Percentiles rank a stretch among this genome's conserved stretches.
Evolutionary conservation across 2,329 filamentous ascomycete genomes (phyloP).

Genomic region (Cladophialophora psammophila): DNA sequence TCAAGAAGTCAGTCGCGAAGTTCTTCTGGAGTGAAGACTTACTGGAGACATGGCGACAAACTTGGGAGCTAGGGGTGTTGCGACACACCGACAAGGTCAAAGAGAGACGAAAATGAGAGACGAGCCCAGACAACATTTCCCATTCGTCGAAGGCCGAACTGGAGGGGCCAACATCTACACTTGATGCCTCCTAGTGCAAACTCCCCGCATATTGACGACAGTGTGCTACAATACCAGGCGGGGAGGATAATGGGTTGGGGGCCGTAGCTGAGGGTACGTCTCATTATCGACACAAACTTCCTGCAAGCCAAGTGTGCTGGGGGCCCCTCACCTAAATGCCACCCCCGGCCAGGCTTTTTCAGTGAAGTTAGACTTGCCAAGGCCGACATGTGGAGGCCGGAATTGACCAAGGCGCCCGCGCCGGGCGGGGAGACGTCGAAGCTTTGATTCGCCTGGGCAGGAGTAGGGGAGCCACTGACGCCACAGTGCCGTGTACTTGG

Average conservation of each 20-base stretch:
- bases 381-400: neutral
- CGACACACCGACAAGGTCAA: conserved; percentile 9
- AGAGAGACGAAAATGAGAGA: neutral
- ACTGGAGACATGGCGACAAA: conserved; percentile 15
- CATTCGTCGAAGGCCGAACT: neutral
- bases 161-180: neutral
- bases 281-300: neutral
- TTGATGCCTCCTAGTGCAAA: neutral
- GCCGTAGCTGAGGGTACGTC: neutral
- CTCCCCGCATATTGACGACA: neutral
- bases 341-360: neutral
- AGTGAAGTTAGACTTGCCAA: neutral
- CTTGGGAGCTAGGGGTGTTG: conserved; percentile 14
- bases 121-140: neutral
- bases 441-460: neutral
- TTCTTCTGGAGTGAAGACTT: conserved; percentile 14
- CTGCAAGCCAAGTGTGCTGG: neutral
- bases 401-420: neutral
- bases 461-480: neutral
- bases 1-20: conserved; percentile 11
- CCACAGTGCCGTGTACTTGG: neutral
- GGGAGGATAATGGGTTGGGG: too few relatives aligned
- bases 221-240: neutral
- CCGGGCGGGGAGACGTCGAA: neutral
- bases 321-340: neutral